Evolutionary conservation across 257 asterid species (phyloP).

Genomic region (Fraxinus pennsylvanica): DNA sequence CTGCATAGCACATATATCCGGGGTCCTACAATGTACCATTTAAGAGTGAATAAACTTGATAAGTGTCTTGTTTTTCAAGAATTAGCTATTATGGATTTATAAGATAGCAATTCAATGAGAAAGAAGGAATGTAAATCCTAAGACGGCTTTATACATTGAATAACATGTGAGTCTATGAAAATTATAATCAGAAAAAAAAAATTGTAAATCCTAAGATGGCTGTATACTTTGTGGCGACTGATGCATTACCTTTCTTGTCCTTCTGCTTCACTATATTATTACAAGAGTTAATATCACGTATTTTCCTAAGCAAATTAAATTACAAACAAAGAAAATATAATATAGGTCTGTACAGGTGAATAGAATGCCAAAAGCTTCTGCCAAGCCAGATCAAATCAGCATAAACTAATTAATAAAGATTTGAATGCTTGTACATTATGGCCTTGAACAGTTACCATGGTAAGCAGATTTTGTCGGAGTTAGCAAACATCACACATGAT

Average conservation of each 20-base stretch:
- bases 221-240: no score
- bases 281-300: no score
- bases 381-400: not conserved
- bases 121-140: not conserved
- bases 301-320: no score
- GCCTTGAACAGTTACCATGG: not conserved
- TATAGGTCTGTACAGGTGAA: not conserved
- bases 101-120: not conserved
- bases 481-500: not conserved
- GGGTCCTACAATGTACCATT: constrained; percentile 55
- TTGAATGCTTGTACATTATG: not conserved
- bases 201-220: no score
- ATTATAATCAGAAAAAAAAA: not conserved
- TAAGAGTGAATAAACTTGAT: constrained; percentile 3
- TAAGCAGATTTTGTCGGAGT: not conserved
- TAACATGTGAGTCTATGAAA: not conserved
- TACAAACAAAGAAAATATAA: no score
- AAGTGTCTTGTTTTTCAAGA: not conserved
- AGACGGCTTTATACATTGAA: not conserved
- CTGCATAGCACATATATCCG: constrained; percentile 72
- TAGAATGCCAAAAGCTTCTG: not conserved
- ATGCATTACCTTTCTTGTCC: no score
- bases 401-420: no score
- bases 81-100: not conserved
- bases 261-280: no score